These are phyloP conservation scores for Pontederia crassipes DNA, from an alignment of 176 grass and related monocot genomes.

Conservation along the genomic window DNA sequence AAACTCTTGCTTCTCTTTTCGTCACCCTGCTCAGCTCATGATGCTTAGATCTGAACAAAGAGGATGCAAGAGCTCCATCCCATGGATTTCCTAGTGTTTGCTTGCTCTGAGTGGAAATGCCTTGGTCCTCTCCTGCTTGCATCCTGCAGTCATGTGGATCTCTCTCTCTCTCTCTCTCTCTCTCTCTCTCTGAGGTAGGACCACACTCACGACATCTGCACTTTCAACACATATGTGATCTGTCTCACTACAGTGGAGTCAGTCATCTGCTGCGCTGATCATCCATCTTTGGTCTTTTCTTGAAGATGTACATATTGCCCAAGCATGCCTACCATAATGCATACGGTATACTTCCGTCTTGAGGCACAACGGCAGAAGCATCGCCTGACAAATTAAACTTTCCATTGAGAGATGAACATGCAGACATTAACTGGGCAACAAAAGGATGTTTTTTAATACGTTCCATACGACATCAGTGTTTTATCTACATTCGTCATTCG, in stretches of 20 bases:
- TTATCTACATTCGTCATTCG: too few relatives aligned
- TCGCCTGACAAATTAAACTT: too few relatives aligned
- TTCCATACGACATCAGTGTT: too few relatives aligned
- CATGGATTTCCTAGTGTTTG: not conserved
- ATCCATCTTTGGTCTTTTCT: not conserved
- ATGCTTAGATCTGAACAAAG: not conserved
- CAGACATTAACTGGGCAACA: too few relatives aligned
- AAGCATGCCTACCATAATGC: not conserved
- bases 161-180: too few relatives aligned
- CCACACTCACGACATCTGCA: not conserved
- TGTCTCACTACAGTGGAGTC: not conserved
- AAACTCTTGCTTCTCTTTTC: not conserved
- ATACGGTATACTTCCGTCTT: not conserved
- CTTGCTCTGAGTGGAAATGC: not conserved
- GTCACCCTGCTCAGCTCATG: not conserved
- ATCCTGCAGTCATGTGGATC: not conserved
- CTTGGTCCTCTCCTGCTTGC: not conserved
- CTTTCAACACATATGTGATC: not conserved
- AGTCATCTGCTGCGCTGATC: not conserved
- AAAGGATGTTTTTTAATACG: too few relatives aligned
- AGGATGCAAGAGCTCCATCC: not conserved
- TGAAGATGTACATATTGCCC: not conserved
- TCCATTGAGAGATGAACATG: too few relatives aligned
- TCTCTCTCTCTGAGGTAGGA: not conserved
- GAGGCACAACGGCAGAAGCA: not conserved